Evolutionary conservation across 345 rosid species (phyloP).

Genomic region (Citrus maxima): DNA sequence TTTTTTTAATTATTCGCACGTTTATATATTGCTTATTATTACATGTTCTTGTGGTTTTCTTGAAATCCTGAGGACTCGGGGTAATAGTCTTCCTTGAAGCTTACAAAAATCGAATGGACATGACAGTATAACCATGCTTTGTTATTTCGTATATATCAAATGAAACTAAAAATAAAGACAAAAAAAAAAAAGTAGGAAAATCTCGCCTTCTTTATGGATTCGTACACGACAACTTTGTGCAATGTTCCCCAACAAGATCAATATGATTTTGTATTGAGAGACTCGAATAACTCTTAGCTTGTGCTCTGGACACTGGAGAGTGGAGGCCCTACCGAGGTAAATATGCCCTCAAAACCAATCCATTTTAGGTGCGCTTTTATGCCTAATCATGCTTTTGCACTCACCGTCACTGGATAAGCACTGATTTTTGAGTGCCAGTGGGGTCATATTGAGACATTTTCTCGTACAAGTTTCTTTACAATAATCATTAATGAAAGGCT

Average conservation of each 20-base stretch:
- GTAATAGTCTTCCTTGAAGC: background rate
- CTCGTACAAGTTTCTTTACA: slow-evolving; percentile 13
- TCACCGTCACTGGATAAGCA: background rate
- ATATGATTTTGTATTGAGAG: background rate
- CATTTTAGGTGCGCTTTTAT: background rate
- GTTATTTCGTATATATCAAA: background rate
- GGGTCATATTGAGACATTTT: background rate
- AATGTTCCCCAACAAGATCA: slow-evolving; percentile 21
- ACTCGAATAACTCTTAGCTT: slow-evolving; percentile 1
- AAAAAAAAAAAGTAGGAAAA: background rate
- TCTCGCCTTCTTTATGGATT: slow-evolving; percentile 14
- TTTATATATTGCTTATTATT: too few species aligned
- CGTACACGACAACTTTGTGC: slow-evolving; percentile 28
- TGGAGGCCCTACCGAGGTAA: background rate
- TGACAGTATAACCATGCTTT: background rate
- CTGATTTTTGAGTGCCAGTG: background rate
- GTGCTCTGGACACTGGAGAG: slow-evolving; percentile 1
- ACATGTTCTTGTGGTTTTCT: background rate
- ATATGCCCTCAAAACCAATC: slow-evolving; percentile 15
- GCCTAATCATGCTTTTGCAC: slow-evolving; percentile 9
- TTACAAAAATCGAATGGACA: background rate
- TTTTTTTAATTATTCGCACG: too few species aligned
- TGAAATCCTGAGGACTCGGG: too few species aligned
- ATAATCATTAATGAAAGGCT: background rate
- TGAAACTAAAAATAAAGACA: background rate